Evolutionary conservation across 768 basidiomycete species (phyloP).

Genomic region (Auriscalpium orientale): DNA sequence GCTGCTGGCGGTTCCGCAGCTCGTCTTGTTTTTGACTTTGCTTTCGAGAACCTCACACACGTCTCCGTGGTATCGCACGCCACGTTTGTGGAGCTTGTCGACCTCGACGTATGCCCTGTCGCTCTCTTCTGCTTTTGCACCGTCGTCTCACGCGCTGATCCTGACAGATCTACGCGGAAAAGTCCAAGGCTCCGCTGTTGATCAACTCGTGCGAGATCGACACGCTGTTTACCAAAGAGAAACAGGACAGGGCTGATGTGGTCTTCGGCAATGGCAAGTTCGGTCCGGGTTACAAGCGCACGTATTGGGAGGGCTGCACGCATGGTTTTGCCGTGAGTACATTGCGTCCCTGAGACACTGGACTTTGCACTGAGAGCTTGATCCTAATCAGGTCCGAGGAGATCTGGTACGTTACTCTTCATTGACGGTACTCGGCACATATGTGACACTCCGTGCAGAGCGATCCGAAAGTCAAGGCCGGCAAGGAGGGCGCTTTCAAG

Average conservation of each 20-base stretch:
- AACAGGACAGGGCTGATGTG: slow-evolving; percentile 29
- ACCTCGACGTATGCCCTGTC: slow-evolving; percentile 27
- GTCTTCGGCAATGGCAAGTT: slow-evolving; percentile 32
- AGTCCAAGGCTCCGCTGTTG: slow-evolving; percentile 32
- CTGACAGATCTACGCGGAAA: slow-evolving; percentile 24
- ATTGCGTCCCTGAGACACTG: slow-evolving; percentile 14
- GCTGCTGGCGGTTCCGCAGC: background rate
- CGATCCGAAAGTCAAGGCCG: slow-evolving; percentile 24
- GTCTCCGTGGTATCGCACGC: slow-evolving; percentile 41
- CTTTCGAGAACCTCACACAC: slow-evolving; percentile 32
- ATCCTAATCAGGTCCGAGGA: slow-evolving; percentile 14
- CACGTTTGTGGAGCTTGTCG: slow-evolving; percentile 31
- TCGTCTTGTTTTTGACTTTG: slow-evolving; percentile 25
- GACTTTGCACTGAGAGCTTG: slow-evolving; percentile 19
- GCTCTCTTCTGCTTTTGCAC: background rate
- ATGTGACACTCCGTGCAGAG: slow-evolving; percentile 19
- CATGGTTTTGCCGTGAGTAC: slow-evolving; percentile 34
- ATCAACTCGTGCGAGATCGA: slow-evolving; percentile 35
- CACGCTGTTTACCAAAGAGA: slow-evolving; percentile 24
- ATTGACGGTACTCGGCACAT: background rate
- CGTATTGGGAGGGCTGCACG: slow-evolving; percentile 29
- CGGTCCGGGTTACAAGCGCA: slow-evolving; percentile 29
- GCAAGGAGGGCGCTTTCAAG: slow-evolving; percentile 35
- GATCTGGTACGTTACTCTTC: slow-evolving; percentile 10
- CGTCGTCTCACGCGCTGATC: background rate